Base-by-base conservation (phyloP, 805 yeast genomes). In the Candida tammaniensis region DNA sequence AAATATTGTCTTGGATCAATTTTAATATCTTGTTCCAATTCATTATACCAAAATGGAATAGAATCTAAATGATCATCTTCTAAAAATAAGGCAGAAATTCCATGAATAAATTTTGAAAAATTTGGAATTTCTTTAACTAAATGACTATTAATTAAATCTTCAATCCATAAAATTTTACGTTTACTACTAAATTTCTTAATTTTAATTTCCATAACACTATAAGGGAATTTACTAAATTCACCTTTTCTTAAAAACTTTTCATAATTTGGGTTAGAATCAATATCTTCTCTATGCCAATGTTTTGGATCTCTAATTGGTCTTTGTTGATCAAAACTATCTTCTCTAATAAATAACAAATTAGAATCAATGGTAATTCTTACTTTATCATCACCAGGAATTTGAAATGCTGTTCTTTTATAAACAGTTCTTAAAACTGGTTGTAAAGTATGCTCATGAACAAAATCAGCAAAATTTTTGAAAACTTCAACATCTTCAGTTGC, bases 51-150 rank as follows among this genome's bases (percentile, higher is more conserved):
- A 58, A 88, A 85, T 36, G 98, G 98, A 43, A 91, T 70, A 43
- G 82, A 80, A 55, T 87, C 96, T 53, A 91, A 72, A 47, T 83
- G 82, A 50, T 91, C 97, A 55, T 86, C 93, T 54, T 91, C 98
- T 35, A 87, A 76, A 54, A 81, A 91, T 43, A 91, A 70, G 2
- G 87, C 73, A 4, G 96, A 88, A 38, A 88, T 78, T 62, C 98
- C 98, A 57, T 91, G 98, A 48, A 93, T 91, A 53, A 93, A 93
- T 60, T 93, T 93, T 36, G 98, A 91, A 60, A 87, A 93, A 62
- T 93, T 93, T 18, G 98, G 98, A 27, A 93, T 96, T 1, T 97
- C 97, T 63, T 93, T 98, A 26, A 93, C 99, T 33, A 93, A 70
- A 60, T 93, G 89, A 17, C 87, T 76, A 38, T 80, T 78, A 19